Evolutionary conservation across 176 grass and related monocot genomes (phyloP).

Genomic region (Oryza rufipogon): DNA sequence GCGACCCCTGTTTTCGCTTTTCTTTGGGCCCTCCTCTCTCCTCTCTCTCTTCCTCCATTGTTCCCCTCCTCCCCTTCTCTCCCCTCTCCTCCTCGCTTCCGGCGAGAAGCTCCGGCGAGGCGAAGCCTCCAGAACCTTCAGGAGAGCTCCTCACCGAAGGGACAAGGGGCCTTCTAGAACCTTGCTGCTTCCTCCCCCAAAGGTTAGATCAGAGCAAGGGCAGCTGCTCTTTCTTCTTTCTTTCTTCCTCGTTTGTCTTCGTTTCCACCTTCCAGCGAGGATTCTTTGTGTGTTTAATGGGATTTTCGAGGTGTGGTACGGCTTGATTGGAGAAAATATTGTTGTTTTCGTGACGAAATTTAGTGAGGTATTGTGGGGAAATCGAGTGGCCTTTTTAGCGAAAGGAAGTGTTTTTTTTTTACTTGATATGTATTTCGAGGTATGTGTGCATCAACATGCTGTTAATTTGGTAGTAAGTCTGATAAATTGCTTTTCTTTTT

Average conservation of each 20-base stretch:
- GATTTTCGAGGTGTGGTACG: neutral
- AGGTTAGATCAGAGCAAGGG: conserved; percentile 51
- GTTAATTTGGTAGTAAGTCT: neutral
- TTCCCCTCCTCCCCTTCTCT: no score
- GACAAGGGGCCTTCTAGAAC: neutral
- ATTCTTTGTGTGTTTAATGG: neutral
- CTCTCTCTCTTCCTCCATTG: neutral
- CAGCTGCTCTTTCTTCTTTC: neutral
- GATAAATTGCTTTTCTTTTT: neutral
- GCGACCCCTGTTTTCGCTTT: neutral
- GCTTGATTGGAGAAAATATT: neutral
- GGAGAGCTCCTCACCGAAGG: neutral
- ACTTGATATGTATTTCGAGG: neutral
- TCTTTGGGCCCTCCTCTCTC: conserved; percentile 23
- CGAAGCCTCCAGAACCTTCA: neutral
- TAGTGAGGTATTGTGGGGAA: neutral
- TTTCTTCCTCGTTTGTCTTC: no score
- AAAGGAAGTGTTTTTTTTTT: neutral
- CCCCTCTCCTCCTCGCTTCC: conserved; percentile 26
- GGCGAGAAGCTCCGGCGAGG: conserved; percentile 37
- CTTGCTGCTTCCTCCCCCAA: neutral
- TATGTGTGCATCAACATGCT: neutral
- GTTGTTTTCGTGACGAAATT: neutral
- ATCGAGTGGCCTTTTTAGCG: neutral
- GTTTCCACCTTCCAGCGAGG: neutral